Base-by-base conservation (phyloP, 495 filamentous ascomycete genomes). In the Aspergillus carlsbadensis region DNA sequence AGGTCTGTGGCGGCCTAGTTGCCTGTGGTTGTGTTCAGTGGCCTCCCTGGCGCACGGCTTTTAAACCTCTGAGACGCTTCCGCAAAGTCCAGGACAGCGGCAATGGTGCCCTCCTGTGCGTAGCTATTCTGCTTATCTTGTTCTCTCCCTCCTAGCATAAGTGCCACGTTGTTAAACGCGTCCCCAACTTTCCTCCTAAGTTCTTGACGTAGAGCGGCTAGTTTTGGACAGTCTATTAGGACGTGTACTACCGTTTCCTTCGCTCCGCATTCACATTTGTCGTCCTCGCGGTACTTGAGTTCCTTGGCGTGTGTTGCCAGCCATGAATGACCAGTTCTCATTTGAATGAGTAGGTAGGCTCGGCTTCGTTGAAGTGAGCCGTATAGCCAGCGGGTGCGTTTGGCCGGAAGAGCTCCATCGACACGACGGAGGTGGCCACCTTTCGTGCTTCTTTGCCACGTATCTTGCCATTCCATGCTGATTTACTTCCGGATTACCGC, bases 271-370 rank as follows among this genome's bases (percentile, higher is more conserved):
- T 34, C 54, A 37, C 59, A 61, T 46, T 21, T 26, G 31, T 61
- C 41, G 15, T 61, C 49, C 3, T 54, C 59, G 3, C 36, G 53
- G 45, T 49, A 50, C 3, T 43, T 36, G 21, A 18, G 26, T 17
- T 18, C 26, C 45, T 58, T 62, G 7, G 10, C 26, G 22, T 55
- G 18, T 2, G 13, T 54, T 22, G 54, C 41, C 6, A 61, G 49
- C 54, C 59, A 61, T n/a, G 33, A 50, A 44, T 56, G 60, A 17
- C 56, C 52, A 8, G 56, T 59, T 11, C 56, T 29, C 0, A 63
- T 21, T 40, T 63, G 56, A 3, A 37, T 53, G 5, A 56, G 45
- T n/a, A 62, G 49, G 20, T 63, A 60, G 1, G 48, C 48, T 45
- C 36, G 15, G 39, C 15, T 18, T 14, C 39, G 14, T 5, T 6